A percentile compares a stretch with the other conserved stretches of the same genome.
phyloP scores from a whole-genome alignment of 2,329 filamentous ascomycete species.

The Phoma herbarum region DNA sequence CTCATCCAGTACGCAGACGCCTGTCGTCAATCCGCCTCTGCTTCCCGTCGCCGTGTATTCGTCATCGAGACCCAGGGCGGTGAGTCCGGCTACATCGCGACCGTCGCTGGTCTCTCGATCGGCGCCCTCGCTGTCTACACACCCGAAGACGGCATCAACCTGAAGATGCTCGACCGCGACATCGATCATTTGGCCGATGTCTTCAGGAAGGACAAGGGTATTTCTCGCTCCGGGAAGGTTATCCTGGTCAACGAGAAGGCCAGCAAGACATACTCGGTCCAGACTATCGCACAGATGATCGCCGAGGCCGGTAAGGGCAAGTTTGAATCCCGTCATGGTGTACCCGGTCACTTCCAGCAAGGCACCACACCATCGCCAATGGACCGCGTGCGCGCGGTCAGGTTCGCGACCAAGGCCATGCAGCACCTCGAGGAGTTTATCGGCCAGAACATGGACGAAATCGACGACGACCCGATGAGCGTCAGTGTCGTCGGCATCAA shows the following conservation, averaged over 20 bases:
- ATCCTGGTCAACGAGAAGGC: slow-evolving; percentile 98
- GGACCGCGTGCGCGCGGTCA: slow-evolving; percentile 91
- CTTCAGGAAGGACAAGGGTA: slow-evolving; percentile 85
- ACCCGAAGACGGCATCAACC: slow-evolving; percentile 92
- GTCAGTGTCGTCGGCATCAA: slow-evolving; percentile 89
- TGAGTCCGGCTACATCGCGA: slow-evolving; percentile 91
- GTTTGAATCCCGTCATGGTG: slow-evolving; percentile 88
- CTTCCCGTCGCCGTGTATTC: slow-evolving; percentile 91
- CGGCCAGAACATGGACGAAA: slow-evolving; percentile 69
- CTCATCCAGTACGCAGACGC: slow-evolving; percentile 95
- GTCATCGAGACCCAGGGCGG: slow-evolving; percentile 98
- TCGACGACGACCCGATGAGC: slow-evolving; percentile 77
- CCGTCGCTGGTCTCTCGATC: slow-evolving; percentile 87
- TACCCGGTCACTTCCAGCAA: slow-evolving; percentile 56
- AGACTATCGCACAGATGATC: slow-evolving; percentile 95
- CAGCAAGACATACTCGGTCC: slow-evolving; percentile 86
- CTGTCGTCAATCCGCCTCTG: slow-evolving; percentile 95
- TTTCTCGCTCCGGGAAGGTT: slow-evolving; percentile 88
- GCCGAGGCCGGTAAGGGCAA: slow-evolving; percentile 89
- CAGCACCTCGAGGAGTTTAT: slow-evolving; percentile 86
- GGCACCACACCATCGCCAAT: slow-evolving; percentile 77
- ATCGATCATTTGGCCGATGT: slow-evolving; percentile 88
- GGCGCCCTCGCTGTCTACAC: slow-evolving; percentile 95
- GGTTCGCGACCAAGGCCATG: slow-evolving; percentile 92
- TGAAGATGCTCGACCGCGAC: slow-evolving; percentile 91